Conservation (phyloP, 306 rosid species). For the Gleditsia sinensis region DNA sequence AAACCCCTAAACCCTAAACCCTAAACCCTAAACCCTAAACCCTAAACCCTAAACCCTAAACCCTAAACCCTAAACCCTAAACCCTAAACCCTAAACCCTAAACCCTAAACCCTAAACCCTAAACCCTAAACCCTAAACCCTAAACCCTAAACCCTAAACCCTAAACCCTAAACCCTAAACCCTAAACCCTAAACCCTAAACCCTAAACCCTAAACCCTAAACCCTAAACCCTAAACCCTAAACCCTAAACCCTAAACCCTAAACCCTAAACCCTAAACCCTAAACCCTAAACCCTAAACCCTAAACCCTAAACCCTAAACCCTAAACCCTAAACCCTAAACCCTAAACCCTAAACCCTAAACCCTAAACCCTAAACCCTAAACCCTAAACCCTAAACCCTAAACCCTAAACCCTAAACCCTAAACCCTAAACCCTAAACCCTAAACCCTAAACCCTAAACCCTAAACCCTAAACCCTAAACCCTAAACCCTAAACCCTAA, state of each 20-base stretch:
- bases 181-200: neutral
- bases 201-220: neutral
- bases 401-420: neutral
- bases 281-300: neutral
- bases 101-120: neutral
- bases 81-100: neutral
- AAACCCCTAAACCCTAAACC: too few relatives aligned
- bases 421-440: neutral
- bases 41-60: neutral
- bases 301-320: neutral
- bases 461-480: too few relatives aligned
- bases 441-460: constrained; percentile 5
- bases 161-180: too few relatives aligned
- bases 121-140: neutral
- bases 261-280: neutral
- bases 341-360: neutral
- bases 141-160: neutral
- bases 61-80: neutral
- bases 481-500: neutral
- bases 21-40: neutral
- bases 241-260: neutral
- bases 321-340: neutral
- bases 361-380: neutral
- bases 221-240: neutral
- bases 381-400: neutral